Evolutionary conservation across 768 basidiomycete genomes (phyloP), one percentile per base, ranked within the genome.

Genomic region (Trametes elegans): DNA sequence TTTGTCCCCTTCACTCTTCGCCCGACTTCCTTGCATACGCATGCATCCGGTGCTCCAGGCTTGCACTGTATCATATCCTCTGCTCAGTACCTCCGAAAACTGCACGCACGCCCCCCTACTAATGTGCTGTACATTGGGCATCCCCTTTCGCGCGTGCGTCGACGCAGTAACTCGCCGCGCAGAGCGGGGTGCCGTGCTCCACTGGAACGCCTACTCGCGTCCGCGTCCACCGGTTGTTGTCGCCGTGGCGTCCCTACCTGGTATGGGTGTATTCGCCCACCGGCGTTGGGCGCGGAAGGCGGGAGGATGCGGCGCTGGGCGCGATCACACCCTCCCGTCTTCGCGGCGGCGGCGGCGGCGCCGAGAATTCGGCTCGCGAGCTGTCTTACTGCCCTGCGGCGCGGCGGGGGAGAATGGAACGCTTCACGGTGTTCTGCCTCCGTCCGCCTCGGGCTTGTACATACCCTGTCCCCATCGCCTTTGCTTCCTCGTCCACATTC

Each of bases 1-100:
- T 19, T 29, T 24, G 36, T 24, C 26, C 18, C 21, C 27, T n/a
- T 21, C 14, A 21, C 32, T 32, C 9, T 24, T 27, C 40, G n/a
- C 18, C n/a, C 29, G 18, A 16, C 26, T 27, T 18, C 39, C 38
- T 42, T n/a, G n/a, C n/a, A n/a, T n/a, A n/a, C n/a, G 26, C 21
- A 39, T 19, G 38, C 24, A 29, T 19, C 13, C 40, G 29, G 21
- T 26, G 51, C 51, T 43, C 42, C 42, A 18, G 19, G 34, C 32
- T 24, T 44, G 51, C 32, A 34, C 42, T 44, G 51, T 52, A 51
- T 28, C 40, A 35, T 44, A 52, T 53, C 51, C 29, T n/a, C n/a
- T n/a, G n/a, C n/a, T n/a, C 29, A 35, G 32, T 34, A 27, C 28
- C 10, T 34, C 34, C 48, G 42, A 53, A 53, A 53, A 53, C 42